Base-by-base conservation (phyloP, 73 alveolate genomes). In the Paramecium sonneborni region DNA sequence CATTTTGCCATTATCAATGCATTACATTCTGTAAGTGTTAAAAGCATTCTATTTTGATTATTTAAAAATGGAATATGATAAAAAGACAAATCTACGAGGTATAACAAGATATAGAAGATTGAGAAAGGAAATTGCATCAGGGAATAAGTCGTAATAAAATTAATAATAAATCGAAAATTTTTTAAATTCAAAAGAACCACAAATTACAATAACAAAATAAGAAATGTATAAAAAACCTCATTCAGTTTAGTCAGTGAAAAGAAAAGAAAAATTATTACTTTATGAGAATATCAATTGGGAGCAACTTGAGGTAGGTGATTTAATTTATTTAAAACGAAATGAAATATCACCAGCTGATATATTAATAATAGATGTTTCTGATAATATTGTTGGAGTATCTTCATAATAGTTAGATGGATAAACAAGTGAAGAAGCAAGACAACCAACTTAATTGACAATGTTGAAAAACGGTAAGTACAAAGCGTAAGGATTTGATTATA, bases 311-410 rank as follows among this genome's bases (percentile, higher is more conserved):
- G 76, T 86, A 52, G 93, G 93, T 4, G 85, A 86, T 68, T 34
- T 86, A 7, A 57, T 86, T 8, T 86, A 76, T 57, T 76, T 86
- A 18, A 86, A 86, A 52, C 69, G 85, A 62, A 76, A 76, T 15
- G 93, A 86, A 39, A 35, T 62, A 3, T 85, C 88, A 14, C 93
- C 93, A 38, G 93, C 93, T 3, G 93, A 86, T 67, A 39, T 86
- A n/a, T 76, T 86, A 34, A 37, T 86, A 21, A 34, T 86, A 23
- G 93, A 86, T 86, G 57, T 74, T 30, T 74, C 87, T n/a, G 87
- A 74, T 21, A 39, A 74, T 14, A 35, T 74, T 9, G 35, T 74
- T 74, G 39, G 46, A 74, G 28, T 74, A 30, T 35, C 39, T 20
- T 32, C 58, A 2, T 18, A 74, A 74, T 3, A 74, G 14, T 30